Evolutionary conservation across 345 rosid species (phyloP), one percentile per base, ranked within the genome.

Genomic region (Populus deltoides): DNA sequence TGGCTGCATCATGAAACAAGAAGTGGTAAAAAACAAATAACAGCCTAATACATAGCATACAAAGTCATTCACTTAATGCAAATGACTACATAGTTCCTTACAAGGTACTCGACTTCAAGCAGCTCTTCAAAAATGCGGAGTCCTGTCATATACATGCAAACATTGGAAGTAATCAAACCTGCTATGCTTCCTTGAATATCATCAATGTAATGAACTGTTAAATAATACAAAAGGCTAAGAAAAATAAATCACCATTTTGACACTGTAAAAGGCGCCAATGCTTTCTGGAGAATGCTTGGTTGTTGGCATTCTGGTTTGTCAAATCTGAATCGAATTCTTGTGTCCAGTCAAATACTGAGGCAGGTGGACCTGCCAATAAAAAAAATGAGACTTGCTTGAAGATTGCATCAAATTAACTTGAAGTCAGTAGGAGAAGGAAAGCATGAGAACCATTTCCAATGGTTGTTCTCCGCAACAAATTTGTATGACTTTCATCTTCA

Each of bases 251-350:
- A 97, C 99, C 99, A 82, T 97, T 97, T 91, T 92, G 98, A 87
- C 97, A 97, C 83, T 97, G 99, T 67, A 97, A 89, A 82, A 94
- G 99, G 75, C 98, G 99, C 99, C 99, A 97, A 80, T 92, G 95
- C 87, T 94, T 97, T 78, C 94, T 87, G 4, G 97, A 90, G 87
- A 96, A 96, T 79, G 97, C 97, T 88, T 93, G 99, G 86, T 88
- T 92, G 81, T 82, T 87, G 75, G 88, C 82, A 83, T 88, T 91
- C 73, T 94, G 90, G 86, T 88, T 90, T 39, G 94, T 85, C 68
- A 92, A 84, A 73, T 94, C 96, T 36, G 86, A 88, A 74, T 90
- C 94, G 71, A 88, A 76, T 82, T 92, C 99, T 77, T 80, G 89
- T 55, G 99, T 97, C 99, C 99, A 94, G 84, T 97, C 99, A 47